Percentiles rank a stretch among this genome's conserved stretches.
Conservation (phyloP, 345 rosid species). For the Lumnitzera racemosa region DNA sequence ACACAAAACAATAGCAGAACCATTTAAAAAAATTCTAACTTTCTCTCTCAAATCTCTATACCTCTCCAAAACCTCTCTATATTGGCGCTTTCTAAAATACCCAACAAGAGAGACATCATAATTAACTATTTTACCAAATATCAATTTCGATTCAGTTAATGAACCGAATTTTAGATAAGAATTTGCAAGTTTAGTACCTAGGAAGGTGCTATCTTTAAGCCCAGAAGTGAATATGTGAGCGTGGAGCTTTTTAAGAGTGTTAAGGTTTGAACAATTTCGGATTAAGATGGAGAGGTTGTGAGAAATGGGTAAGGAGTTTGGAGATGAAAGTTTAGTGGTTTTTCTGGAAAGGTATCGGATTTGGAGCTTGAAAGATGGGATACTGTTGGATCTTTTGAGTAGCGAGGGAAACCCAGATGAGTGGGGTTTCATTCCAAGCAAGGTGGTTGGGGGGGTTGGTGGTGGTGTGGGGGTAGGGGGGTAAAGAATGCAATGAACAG, state of each 20-base stretch:
- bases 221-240: slow-evolving; percentile 20
- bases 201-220: slow-evolving; percentile 1
- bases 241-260: slow-evolving; percentile 18
- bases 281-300: slow-evolving; percentile 11
- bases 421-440: too few species aligned
- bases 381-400: neutral
- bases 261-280: slow-evolving; percentile 11
- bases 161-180: slow-evolving; percentile 16
- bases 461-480: too few species aligned
- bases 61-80: slow-evolving; percentile 19
- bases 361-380: neutral
- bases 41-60: slow-evolving; percentile 16
- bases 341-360: too few species aligned
- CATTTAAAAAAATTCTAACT: slow-evolving; percentile 9
- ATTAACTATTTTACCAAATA: slow-evolving; percentile 14
- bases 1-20: slow-evolving; percentile 13
- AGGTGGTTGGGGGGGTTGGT: too few species aligned
- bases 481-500: too few species aligned
- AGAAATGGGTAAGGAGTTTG: neutral
- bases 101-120: slow-evolving; percentile 9
- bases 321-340: too few species aligned
- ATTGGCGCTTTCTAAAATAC: slow-evolving; percentile 14
- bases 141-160: slow-evolving; percentile 18
- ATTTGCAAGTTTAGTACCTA: slow-evolving; percentile 17
- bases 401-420: neutral